A percentile compares a stretch with the other conserved stretches of the same genome.
These are phyloP conservation scores for Cordyceps cateniannulata DNA, from an alignment of 2,329 filamentous ascomycete species.

Conservation along the genomic window DNA sequence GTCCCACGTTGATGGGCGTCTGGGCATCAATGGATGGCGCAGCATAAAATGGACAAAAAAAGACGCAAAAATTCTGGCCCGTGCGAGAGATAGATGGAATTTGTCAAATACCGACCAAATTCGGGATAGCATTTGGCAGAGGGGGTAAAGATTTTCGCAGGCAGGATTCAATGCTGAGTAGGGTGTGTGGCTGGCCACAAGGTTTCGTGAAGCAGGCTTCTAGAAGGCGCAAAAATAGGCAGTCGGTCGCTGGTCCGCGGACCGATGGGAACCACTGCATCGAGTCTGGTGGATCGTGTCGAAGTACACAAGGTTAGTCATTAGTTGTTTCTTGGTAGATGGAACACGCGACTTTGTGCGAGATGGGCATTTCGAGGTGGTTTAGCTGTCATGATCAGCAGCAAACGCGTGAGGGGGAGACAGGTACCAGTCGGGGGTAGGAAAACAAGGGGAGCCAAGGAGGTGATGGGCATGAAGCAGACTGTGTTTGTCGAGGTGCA, in stretches of 20 bases:
- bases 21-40: neutral
- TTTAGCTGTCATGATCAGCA: neutral
- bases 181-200: too few relatives aligned
- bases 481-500: neutral
- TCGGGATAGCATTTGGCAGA: neutral
- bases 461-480: neutral
- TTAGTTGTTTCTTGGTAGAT: neutral
- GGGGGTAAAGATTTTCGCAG: neutral
- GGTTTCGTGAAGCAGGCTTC: too few relatives aligned
- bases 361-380: neutral
- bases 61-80: neutral
- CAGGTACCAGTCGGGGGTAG: neutral
- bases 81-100: neutral
- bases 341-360: neutral
- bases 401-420: neutral
- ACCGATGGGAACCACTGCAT: neutral
- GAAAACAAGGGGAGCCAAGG: neutral
- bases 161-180: neutral
- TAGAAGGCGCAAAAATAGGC: too few relatives aligned
- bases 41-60: neutral
- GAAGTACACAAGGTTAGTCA: neutral
- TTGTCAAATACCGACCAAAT: neutral
- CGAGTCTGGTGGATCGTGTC: neutral
- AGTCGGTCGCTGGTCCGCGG: too few relatives aligned
- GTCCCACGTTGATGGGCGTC: neutral